phyloP scores from a whole-genome alignment of 768 basidiomycete genomes.

The Suillus sp. region DNA sequence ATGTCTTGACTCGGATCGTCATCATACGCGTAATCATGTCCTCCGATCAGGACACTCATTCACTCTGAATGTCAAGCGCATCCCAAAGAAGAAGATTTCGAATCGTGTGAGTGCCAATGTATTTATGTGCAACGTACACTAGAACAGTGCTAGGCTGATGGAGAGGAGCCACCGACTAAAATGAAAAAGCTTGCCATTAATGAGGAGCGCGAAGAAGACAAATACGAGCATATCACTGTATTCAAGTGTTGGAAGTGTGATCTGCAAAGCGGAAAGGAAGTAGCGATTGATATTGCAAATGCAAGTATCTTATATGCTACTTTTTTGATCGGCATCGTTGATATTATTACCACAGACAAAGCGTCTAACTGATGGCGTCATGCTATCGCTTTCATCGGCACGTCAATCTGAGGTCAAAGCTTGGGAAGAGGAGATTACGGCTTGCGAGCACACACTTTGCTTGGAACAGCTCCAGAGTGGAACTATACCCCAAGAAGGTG shows the following conservation, averaged over 20 bases:
- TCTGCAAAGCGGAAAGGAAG: constrained; percentile 44
- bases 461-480: constrained; percentile 47
- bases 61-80: constrained; percentile 80
- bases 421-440: constrained; percentile 92
- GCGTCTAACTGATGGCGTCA: constrained; percentile 62
- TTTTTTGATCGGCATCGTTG: background rate
- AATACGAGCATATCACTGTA: constrained; percentile 66
- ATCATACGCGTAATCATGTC: constrained; percentile 76
- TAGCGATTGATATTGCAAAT: constrained; percentile 40
- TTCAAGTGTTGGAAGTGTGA: constrained; percentile 83
- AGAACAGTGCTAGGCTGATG: constrained; percentile 53
- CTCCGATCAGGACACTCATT: constrained; percentile 73
- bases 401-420: constrained; percentile 94
- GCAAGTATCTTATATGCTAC: constrained; percentile 23
- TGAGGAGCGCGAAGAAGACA: constrained; percentile 87
- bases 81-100: constrained; percentile 54
- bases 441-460: constrained; percentile 80
- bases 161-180: constrained; percentile 84
- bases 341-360: constrained; percentile 43
- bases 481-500: constrained; percentile 31
- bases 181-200: constrained; percentile 87
- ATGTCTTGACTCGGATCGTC: constrained; percentile 61
- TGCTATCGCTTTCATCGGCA: constrained; percentile 83
- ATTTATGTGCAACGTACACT: constrained; percentile 6
- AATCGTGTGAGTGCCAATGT: constrained; percentile 57